A percentile compares a stretch with the other conserved stretches of the same genome.
Conservation (phyloP, 164 flowering plant genomes). For the Stephania yunnanensis region DNA sequence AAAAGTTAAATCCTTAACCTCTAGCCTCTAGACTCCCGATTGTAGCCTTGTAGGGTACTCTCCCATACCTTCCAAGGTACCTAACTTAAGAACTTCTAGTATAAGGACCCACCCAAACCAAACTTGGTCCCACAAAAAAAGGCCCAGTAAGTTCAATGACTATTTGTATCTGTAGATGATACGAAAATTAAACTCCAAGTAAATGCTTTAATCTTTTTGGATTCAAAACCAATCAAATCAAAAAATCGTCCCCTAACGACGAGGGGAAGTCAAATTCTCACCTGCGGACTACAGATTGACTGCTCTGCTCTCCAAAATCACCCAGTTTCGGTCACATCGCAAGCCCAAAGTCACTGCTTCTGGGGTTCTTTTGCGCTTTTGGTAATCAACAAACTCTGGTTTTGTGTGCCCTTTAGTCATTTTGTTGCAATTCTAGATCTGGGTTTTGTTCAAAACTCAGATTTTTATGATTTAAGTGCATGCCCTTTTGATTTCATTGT, state of each 20-base stretch:
- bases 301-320: neutral
- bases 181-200: neutral
- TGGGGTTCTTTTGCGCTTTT: neutral
- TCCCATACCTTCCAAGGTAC: no score
- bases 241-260: neutral
- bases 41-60: no score
- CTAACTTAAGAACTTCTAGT: no score
- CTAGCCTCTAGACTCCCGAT: no score
- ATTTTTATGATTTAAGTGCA: neutral
- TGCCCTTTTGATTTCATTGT: neutral
- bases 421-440: neutral
- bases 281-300: neutral
- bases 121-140: neutral
- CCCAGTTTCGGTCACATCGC: neutral
- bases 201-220: neutral
- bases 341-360: neutral
- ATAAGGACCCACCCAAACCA: no score
- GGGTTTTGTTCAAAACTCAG: neutral
- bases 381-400: neutral
- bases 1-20: no score
- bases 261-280: neutral
- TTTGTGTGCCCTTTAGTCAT: neutral
- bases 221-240: neutral
- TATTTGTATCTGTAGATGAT: neutral
- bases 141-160: neutral